Percentiles rank a stretch among this genome's conserved stretches.
These are phyloP conservation scores for Secale cereale DNA, from an alignment of 176 grass and related monocot species.

Conservation along the genomic window DNA sequence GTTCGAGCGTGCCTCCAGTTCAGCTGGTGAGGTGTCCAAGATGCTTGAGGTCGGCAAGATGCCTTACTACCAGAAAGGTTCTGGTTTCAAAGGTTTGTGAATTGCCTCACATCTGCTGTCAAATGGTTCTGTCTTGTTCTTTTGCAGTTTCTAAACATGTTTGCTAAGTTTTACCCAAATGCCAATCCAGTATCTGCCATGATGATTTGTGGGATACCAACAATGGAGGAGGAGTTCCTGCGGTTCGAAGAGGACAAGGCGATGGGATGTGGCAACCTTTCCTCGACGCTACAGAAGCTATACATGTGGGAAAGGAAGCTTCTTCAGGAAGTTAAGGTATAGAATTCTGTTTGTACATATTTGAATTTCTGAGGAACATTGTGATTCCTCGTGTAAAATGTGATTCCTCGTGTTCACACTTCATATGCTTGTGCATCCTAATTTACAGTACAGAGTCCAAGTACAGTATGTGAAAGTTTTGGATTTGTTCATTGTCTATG, in stretches of 20 bases:
- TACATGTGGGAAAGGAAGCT: slow-evolving; percentile 99
- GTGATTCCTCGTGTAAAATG: neutral
- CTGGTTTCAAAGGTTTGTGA: slow-evolving; percentile 71
- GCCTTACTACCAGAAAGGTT: slow-evolving; percentile 81
- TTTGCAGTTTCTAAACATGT: neutral
- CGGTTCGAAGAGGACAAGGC: slow-evolving; percentile 75
- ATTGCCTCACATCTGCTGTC: neutral
- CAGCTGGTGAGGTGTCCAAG: slow-evolving; percentile 66
- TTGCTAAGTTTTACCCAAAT: slow-evolving; percentile 7
- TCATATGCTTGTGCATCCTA: slow-evolving; percentile 4
- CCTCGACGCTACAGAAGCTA: slow-evolving; percentile 89
- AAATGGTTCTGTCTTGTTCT: neutral
- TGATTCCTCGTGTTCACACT: neutral
- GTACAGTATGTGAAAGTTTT: neutral
- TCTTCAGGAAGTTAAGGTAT: slow-evolving; percentile 97
- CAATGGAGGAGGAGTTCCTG: slow-evolving; percentile 57
- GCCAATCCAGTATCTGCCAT: slow-evolving; percentile 47
- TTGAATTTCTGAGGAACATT: slow-evolving; percentile 18
- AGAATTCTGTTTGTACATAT: slow-evolving; percentile 8
- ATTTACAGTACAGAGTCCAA: neutral
- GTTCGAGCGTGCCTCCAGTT: slow-evolving; percentile 71
- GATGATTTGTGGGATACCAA: slow-evolving; percentile 82
- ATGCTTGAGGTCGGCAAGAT: slow-evolving; percentile 97
- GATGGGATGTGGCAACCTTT: slow-evolving; percentile 78
- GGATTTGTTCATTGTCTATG: neutral